These are phyloP conservation scores for Fusarium phyllophilum DNA, from an alignment of 2,329 filamentous ascomycete species.

Conservation along the genomic window DNA sequence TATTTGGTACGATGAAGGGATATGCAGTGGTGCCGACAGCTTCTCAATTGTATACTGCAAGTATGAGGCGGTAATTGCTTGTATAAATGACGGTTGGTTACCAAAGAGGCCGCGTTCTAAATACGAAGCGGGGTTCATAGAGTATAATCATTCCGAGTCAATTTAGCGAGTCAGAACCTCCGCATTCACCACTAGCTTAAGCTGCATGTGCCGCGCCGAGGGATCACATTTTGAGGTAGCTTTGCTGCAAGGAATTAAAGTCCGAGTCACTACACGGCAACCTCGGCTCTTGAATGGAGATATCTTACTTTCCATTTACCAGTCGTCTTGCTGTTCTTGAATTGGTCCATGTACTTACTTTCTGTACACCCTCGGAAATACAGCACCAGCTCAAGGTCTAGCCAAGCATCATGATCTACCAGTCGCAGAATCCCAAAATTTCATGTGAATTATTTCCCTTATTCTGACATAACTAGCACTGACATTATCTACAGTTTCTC, in stretches of 20 bases:
- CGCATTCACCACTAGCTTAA: background rate
- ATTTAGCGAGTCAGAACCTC: background rate
- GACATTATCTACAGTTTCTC: background rate
- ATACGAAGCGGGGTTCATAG: background rate
- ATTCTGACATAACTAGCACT: fast-evolving
- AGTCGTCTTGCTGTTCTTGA: background rate
- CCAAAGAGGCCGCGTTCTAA: background rate
- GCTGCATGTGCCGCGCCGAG: background rate
- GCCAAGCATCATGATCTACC: background rate
- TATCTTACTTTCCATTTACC: background rate
- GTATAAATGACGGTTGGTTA: background rate
- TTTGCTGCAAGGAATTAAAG: no score
- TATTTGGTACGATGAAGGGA: fast-evolving
- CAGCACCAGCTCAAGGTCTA: background rate
- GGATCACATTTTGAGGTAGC: background rate
- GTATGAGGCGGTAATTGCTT: background rate
- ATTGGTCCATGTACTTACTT: background rate
- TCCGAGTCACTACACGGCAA: no score
- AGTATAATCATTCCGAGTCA: background rate
- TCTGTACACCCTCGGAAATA: fast-evolving
- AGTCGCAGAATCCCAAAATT: background rate
- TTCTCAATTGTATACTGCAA: fast-evolving
- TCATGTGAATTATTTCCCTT: background rate
- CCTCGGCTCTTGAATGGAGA: background rate
- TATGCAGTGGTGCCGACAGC: fast-evolving